These are phyloP conservation scores for Fraxinus baroniana DNA, from an alignment of 305 asterid species.

Conservation along the genomic window DNA sequence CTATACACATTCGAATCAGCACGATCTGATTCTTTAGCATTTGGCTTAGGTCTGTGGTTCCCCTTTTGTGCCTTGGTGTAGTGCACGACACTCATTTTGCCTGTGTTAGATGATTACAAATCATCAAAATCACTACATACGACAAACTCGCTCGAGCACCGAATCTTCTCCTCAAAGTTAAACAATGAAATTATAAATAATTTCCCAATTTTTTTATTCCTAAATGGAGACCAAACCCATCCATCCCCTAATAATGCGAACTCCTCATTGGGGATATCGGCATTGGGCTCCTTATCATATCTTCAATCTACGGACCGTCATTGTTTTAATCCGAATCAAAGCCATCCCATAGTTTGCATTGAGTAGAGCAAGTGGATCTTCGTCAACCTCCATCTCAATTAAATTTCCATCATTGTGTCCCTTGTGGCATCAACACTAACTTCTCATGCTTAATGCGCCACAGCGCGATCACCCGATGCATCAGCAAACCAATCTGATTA, in stretches of 20 bases:
- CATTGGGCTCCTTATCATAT: neutral
- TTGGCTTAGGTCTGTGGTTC: conserved; percentile 52
- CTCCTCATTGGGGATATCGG: neutral
- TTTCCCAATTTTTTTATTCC: conserved; percentile 52
- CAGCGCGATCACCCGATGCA: neutral
- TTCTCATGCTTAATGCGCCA: neutral
- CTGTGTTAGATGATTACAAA: conserved; percentile 61
- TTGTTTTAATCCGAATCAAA: neutral
- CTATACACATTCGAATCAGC: neutral
- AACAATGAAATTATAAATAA: conserved; percentile 79
- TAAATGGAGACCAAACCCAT: conserved; percentile 57
- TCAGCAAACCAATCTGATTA: neutral
- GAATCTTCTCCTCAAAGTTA: conserved; percentile 83
- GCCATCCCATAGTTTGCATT: neutral
- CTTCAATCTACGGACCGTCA: neutral
- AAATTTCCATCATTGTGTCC: neutral
- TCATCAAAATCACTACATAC: conserved; percentile 72
- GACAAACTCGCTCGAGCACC: conserved; percentile 87
- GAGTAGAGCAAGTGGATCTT: neutral
- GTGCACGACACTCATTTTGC: conserved; percentile 51
- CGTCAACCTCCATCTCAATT: neutral
- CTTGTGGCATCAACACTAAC: neutral
- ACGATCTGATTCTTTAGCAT: conserved; percentile 76
- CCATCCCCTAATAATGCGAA: conserved; percentile 44
- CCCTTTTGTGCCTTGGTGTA: conserved; percentile 71